Base-by-base conservation (phyloP, 1,139 yeast genomes). In the Maudiozyma humilis region DNA sequence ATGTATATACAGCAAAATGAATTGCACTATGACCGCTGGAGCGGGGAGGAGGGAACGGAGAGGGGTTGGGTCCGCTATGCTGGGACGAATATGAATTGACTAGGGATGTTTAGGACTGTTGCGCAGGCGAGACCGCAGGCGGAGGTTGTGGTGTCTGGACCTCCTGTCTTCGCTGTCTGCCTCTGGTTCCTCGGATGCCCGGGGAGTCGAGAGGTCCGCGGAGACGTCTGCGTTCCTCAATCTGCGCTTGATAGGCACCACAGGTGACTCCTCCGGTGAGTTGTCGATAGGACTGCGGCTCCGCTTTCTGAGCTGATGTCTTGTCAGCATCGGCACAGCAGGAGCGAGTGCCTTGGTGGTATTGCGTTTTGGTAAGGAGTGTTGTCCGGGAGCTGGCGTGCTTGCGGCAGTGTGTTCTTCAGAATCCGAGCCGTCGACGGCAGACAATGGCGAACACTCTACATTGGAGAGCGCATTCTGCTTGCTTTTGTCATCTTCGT, bases 61-160 rank as follows among this genome's bases (percentile, higher is more conserved):
- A 23, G 27, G 27, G 27, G 27, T 23, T 10, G 27, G 6, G 27
- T n/a, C n/a, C n/a, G n/a, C n/a, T n/a, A n/a, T n/a, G n/a, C n/a
- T 23, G 27, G 10, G 6, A 6, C 6, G 27, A 23, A 23, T 23
- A 23, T 23, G 27, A 6, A 23, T 23, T n/a, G n/a, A 10, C 10
- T 23, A 23, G 10, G 6, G 27, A 23, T 23, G 27, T 23, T 23
- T 23, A 10, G 27, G 10, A 10, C 27, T 23, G 8, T 10, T 10
- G 53, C 64, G 55, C 12, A 59, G 48, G 45, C 59, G 59, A 8
- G 64, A 59, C 48, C 55, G 57, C 4, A 62, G 60, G n/a, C 65
- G 52, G 27, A 60, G 43, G 43, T 60, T 60, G 47, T 60, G 59
- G 43, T 59, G 63, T 3, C 52, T 49, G 2, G 64, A 59, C 23